Conservation (phyloP, 2,329 filamentous ascomycete genomes). For the Plectosphaerella cucumerina region DNA sequence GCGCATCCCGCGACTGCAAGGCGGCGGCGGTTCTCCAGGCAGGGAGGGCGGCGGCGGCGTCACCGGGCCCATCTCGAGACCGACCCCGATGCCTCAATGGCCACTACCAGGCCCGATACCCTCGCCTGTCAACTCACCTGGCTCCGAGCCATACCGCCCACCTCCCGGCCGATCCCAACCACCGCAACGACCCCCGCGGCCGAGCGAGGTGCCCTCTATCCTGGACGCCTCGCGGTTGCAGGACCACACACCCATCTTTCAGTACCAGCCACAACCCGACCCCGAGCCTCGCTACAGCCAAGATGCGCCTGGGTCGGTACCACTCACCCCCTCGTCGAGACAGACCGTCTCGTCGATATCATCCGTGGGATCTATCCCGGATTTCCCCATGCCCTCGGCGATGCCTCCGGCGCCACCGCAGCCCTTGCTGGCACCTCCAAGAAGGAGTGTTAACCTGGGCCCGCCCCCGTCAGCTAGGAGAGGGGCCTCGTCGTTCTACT, state of each 20-base stretch:
- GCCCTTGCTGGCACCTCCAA: conserved; percentile 23
- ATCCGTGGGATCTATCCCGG: conserved; percentile 54
- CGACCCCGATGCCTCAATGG: conserved; percentile 50
- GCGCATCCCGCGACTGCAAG: conserved; percentile 25
- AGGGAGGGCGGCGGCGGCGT: conserved; percentile 28
- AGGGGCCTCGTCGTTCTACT: conserved; percentile 62
- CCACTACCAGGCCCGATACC: conserved; percentile 39
- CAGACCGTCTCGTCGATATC: conserved; percentile 51
- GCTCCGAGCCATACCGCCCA: conserved; percentile 42
- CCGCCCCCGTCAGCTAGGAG: conserved; percentile 58
- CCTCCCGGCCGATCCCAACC: conserved; percentile 45
- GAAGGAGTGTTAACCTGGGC: conserved; percentile 51
- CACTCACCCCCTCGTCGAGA: conserved; percentile 43
- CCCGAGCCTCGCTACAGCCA: conserved; percentile 30
- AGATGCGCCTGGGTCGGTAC: conserved; percentile 30
- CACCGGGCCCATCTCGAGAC: conserved; percentile 48
- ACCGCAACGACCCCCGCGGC: conserved; percentile 56
- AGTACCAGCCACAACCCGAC: conserved; percentile 33
- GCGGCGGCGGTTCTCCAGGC: conserved; percentile 27
- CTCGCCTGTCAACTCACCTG: conserved; percentile 23
- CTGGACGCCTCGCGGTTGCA: conserved; percentile 52
- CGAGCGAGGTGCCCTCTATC: conserved; percentile 56
- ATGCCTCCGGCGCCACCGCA: conserved; percentile 16
- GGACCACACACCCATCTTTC: conserved; percentile 52
- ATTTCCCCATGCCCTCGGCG: conserved; percentile 46